Conservation (phyloP, 2,329 filamentous ascomycete genomes). For the Aspergillus pseudonomiae region DNA sequence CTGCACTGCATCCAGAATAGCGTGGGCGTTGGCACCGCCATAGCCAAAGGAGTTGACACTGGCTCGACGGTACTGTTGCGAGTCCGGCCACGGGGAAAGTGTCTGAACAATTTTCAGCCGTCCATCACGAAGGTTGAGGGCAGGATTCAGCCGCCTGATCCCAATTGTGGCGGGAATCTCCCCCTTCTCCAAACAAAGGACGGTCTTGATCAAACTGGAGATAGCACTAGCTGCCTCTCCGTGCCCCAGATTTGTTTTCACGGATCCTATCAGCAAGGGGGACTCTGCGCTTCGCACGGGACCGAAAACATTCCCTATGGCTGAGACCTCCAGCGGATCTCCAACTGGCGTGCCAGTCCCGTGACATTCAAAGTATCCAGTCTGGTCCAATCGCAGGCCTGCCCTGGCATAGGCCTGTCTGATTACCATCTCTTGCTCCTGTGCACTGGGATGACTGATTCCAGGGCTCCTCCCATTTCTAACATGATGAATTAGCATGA, state of each 20-base stretch:
- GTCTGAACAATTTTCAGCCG: background rate
- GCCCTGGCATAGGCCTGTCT: slow-evolving; percentile 8
- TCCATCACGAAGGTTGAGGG: background rate
- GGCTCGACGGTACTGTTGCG: background rate
- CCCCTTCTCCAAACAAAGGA: slow-evolving; percentile 1
- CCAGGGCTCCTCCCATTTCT: no score
- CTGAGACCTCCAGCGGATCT: slow-evolving; percentile 11
- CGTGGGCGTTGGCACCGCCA: slow-evolving; percentile 8
- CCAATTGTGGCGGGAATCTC: slow-evolving; percentile 4
- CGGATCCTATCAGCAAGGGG: slow-evolving; percentile 7
- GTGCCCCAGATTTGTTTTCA: slow-evolving; percentile 14
- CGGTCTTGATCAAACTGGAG: slow-evolving; percentile 8
- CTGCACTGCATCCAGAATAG: background rate
- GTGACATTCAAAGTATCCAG: slow-evolving; percentile 15
- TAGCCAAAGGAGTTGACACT: slow-evolving; percentile 12
- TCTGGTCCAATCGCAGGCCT: background rate
- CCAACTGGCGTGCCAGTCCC: slow-evolving; percentile 14
- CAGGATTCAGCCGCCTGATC: background rate
- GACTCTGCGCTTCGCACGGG: background rate
- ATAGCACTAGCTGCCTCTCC: slow-evolving; percentile 11
- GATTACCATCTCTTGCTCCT: slow-evolving; percentile 5
- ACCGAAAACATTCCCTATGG: background rate
- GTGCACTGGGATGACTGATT: background rate
- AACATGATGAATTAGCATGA: background rate
- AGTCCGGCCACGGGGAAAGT: background rate